Evolutionary conservation across 2,329 filamentous ascomycete species (phyloP), one percentile per base, ranked within the genome.

Genomic region (Fusarium mexicanum): DNA sequence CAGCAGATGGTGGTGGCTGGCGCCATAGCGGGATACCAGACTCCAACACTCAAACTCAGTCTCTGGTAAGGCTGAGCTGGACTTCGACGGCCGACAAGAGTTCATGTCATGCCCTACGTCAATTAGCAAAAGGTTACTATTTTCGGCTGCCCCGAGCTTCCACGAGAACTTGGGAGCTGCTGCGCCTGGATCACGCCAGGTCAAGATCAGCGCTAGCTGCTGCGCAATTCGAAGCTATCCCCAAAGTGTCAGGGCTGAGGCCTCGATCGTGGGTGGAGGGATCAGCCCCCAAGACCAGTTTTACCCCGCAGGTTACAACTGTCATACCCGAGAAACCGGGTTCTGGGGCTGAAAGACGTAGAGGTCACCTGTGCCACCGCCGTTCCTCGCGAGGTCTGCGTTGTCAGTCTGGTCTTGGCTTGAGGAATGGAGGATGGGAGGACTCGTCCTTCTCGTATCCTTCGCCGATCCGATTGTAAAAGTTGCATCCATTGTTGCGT

Each of bases 291-390:
- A 72, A 43, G 35, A 20, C 37, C 16, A 24, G 40, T 50, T 48
- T 46, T 74, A 64, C 61, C 61, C 71, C 67, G 61, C 66, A 67
- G 33, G 40, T 41, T 17, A 18, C 13, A 37, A 44, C 26, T 17
- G 35, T 44, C 31, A 22, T 46, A 41, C 22, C 53, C 53, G 16
- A 71, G 29, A 46, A 35, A 54, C 50, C n/a, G 18, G 40, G 67
- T 53, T 58, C n/a, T 67, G 62, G 66, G 71, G 61, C 51, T 71
- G 51, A 59, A 29, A 50, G n/a, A 24, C 7, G 40, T 54, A 29
- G 31, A 59, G 57, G 61, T 73, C 71, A 74, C 35, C 66, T 73
- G 71, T 71, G 53, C 67, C 66, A 71, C 69, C 40, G 35, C 67
- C 40, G 22, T 16, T 50, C 9, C 38, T 47, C 58, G 24, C 29